These are phyloP conservation scores for Sophora flavescens DNA, from an alignment of 306 rosid genomes.

Conservation along the genomic window DNA sequence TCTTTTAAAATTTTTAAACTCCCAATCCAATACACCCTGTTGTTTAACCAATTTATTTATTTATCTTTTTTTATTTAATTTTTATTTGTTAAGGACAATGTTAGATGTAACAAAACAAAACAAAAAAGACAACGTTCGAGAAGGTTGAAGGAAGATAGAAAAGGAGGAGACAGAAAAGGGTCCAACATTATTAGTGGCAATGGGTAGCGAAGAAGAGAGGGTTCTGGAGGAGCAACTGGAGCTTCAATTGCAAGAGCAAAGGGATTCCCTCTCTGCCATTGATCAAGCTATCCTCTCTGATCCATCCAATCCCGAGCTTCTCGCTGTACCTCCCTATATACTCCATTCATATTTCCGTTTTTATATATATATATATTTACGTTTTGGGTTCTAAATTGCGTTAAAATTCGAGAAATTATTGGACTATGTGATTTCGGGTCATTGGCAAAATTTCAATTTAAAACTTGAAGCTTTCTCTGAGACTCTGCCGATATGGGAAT, in stretches of 20 bases:
- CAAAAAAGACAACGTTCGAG: background rate
- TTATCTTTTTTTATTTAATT: too few relatives aligned
- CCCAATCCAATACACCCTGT: too few relatives aligned
- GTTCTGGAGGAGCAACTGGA: constrained; percentile 86
- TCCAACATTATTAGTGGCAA: background rate
- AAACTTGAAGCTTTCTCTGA: constrained; percentile 19
- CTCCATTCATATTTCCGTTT: background rate
- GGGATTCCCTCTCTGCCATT: constrained; percentile 74
- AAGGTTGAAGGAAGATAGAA: background rate
- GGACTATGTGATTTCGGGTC: background rate
- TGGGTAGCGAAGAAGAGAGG: constrained; percentile 94
- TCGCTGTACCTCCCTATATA: constrained; percentile 46
- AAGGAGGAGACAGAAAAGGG: background rate
- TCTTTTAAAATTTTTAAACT: too few relatives aligned
- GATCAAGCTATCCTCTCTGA: constrained; percentile 74
- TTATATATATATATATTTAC: too few relatives aligned
- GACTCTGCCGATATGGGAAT: background rate
- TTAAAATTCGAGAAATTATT: background rate
- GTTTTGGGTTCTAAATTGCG: background rate
- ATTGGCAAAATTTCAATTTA: background rate
- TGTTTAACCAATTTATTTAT: too few relatives aligned
- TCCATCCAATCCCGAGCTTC: constrained; percentile 78
- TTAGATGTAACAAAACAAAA: too few relatives aligned
- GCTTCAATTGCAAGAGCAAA: constrained; percentile 86
- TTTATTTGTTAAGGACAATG: too few relatives aligned